phyloP scores from a whole-genome alignment of 2,329 filamentous ascomycete genomes.

The Didymellaceae sp. region DNA sequence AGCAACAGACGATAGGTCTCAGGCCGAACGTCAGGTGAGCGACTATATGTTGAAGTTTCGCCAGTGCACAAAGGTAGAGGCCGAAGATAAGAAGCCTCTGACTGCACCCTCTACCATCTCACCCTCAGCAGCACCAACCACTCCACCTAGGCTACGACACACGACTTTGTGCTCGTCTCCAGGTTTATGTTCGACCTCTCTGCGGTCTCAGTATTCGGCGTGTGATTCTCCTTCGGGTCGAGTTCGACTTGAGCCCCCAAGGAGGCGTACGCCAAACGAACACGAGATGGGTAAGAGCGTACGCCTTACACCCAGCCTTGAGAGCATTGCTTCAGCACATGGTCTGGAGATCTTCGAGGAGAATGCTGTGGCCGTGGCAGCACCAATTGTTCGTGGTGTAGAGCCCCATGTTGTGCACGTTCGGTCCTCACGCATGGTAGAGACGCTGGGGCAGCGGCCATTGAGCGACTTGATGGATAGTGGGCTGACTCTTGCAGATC shows the following conservation, averaged over 20 bases:
- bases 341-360: constrained; percentile 5
- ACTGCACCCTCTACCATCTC: neutral
- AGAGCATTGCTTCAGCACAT: neutral
- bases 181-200: neutral
- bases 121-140: neutral
- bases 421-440: neutral
- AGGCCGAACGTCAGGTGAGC: neutral
- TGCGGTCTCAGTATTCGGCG: constrained; percentile 1
- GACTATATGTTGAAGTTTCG: neutral
- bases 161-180: neutral
- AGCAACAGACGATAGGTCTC: neutral
- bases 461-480: no score
- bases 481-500: neutral
- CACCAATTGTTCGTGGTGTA: neutral
- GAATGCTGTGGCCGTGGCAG: neutral
- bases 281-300: neutral
- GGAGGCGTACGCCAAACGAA: neutral
- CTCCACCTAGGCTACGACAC: constrained; percentile 8
- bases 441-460: neutral
- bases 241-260: neutral
- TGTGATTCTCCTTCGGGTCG: neutral
- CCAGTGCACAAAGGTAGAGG: neutral
- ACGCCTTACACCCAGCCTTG: constrained; percentile 4
- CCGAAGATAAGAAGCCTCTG: neutral
- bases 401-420: constrained; percentile 3